These are phyloP conservation scores for Podospora anserina DNA, from an alignment of 495 filamentous ascomycete species.

Conservation along the genomic window DNA sequence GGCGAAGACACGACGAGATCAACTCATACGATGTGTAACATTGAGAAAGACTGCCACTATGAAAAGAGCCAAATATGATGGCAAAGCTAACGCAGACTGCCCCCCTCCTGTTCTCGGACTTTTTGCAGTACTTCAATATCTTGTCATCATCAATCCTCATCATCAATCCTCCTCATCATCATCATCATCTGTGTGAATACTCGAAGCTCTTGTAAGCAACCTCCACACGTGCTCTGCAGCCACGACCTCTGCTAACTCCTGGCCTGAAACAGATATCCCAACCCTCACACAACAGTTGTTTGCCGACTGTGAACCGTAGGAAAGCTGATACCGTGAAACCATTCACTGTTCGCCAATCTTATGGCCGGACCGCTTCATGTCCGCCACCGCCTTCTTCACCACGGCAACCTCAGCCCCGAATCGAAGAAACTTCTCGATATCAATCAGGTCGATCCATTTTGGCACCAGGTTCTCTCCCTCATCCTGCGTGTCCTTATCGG, in stretches of 20 bases:
- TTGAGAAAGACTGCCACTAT: background rate
- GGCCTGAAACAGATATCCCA: background rate
- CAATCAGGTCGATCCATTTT: constrained; percentile 27
- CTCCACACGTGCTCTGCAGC: background rate
- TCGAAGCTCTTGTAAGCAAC: background rate
- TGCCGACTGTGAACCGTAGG: background rate
- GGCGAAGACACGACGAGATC: background rate
- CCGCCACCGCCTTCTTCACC: constrained; percentile 27
- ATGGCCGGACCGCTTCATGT: constrained; percentile 28
- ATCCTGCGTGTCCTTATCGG: constrained; percentile 29
- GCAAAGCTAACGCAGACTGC: background rate
- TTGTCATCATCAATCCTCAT: background rate
- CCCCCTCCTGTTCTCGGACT: background rate
- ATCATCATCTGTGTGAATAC: background rate
- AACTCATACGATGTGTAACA: background rate
- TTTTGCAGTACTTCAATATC: background rate
- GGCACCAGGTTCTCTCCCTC: constrained; percentile 30
- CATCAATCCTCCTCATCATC: background rate
- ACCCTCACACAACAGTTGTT: background rate
- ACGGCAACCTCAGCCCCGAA: constrained; percentile 28
- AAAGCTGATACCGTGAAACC: background rate
- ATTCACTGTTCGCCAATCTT: constrained; percentile 11
- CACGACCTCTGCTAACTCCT: background rate
- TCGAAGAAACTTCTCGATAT: constrained; percentile 23
- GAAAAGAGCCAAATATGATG: background rate